A percentile compares a stretch with the other conserved stretches of the same genome.
Conservation (phyloP, 2,329 filamentous ascomycete genomes). For the Diaporthe helianthi region DNA sequence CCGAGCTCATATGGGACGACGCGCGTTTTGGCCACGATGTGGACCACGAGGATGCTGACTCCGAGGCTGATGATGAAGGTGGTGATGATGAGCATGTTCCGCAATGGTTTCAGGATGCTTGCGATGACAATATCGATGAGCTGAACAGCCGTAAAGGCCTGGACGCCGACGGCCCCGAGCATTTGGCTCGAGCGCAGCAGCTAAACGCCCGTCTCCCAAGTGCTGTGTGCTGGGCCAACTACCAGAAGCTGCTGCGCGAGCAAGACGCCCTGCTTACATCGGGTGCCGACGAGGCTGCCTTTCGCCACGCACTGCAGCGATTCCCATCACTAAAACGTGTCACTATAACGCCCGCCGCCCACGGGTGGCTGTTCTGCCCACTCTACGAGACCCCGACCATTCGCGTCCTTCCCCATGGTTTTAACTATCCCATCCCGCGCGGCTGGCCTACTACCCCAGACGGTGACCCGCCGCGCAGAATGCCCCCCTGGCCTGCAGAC, state of each 20-base stretch:
- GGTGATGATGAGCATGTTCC: neutral
- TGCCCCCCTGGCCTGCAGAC: neutral
- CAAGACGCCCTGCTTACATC: conserved; percentile 43
- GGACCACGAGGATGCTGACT: neutral
- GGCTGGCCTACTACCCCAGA: conserved; percentile 40
- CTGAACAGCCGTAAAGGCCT: neutral
- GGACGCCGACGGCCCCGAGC: conserved; percentile 14
- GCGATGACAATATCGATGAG: neutral
- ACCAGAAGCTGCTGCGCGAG: conserved; percentile 43
- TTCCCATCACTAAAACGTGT: conserved; percentile 48
- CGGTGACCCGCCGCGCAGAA: neutral
- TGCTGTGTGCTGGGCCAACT: conserved; percentile 39
- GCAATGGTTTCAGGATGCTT: neutral
- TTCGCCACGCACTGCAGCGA: conserved; percentile 41
- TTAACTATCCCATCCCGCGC: conserved; percentile 48
- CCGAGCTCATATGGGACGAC: conserved; percentile 22
- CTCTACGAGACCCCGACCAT: conserved; percentile 52
- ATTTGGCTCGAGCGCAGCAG: conserved; percentile 4
- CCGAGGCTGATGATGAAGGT: neutral
- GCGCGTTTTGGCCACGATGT: neutral
- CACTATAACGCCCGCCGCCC: conserved; percentile 48
- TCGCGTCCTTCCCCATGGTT: conserved; percentile 47
- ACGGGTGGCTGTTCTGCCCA: conserved; percentile 46
- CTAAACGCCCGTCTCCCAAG: conserved; percentile 6
- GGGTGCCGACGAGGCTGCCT: neutral